Evolutionary conservation across 306 rosid species (phyloP).

Genomic region (Alnus rubra): DNA sequence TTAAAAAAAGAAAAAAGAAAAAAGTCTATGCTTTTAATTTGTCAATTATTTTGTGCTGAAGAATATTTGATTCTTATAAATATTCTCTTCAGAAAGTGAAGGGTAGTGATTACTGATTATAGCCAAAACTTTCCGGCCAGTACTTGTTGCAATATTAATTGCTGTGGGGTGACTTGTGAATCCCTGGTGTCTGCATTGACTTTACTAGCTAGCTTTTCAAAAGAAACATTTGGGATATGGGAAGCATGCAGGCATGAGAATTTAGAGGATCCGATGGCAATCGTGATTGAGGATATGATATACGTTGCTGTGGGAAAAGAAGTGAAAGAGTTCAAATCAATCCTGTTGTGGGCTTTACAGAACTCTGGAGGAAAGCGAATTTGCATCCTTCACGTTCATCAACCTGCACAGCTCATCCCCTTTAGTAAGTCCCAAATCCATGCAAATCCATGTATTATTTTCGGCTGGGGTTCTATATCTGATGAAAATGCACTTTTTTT

Average conservation of each 20-base stretch:
- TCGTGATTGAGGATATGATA: slow-evolving; percentile 41
- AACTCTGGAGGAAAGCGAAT: slow-evolving; percentile 73
- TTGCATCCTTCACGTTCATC: slow-evolving; percentile 64
- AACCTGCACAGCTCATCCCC: slow-evolving; percentile 69
- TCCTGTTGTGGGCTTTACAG: slow-evolving; percentile 66
- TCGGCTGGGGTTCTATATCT: too few relatives aligned
- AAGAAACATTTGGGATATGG: slow-evolving; percentile 24
- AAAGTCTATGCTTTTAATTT: neutral
- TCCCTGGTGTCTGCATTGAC: too few relatives aligned
- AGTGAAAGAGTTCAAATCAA: slow-evolving; percentile 57
- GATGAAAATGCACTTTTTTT: too few relatives aligned
- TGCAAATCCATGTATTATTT: too few relatives aligned
- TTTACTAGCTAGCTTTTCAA: too few relatives aligned
- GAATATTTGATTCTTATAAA: neutral
- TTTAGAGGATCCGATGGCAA: slow-evolving; percentile 39
- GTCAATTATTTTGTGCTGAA: neutral
- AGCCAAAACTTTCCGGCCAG: too few relatives aligned
- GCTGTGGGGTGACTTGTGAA: too few relatives aligned
- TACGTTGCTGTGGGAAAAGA: slow-evolving; percentile 72
- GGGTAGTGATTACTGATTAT: too few relatives aligned
- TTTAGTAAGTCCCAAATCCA: slow-evolving; percentile 50
- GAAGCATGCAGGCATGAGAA: slow-evolving; percentile 33
- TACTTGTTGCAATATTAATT: too few relatives aligned
- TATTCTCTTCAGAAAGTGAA: neutral
- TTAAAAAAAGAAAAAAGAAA: too few relatives aligned